Evolutionary conservation across 2,329 filamentous ascomycete species (phyloP).

Genomic region (Trichophyton mentagrophytes): DNA sequence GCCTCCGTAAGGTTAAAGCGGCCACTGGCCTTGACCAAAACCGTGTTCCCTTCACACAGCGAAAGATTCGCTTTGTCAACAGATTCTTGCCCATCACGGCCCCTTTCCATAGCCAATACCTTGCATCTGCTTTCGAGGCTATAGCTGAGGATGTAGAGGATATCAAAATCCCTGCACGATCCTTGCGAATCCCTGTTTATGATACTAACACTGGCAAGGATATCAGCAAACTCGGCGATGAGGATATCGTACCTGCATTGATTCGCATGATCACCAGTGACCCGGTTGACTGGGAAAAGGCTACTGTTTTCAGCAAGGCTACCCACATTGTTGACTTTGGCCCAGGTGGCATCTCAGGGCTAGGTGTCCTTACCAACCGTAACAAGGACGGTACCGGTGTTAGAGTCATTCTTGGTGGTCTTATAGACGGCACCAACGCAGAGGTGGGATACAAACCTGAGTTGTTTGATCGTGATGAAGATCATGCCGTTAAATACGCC

Average conservation of each 20-base stretch:
- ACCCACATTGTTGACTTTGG: constrained; percentile 96
- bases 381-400: constrained; percentile 99
- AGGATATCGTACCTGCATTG: constrained; percentile 73
- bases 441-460: constrained; percentile 98
- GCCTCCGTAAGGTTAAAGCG: constrained; percentile 91
- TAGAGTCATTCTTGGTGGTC: constrained; percentile 84
- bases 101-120: constrained; percentile 94
- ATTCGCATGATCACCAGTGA: constrained; percentile 91
- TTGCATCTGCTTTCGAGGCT: constrained; percentile 65
- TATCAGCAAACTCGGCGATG: constrained; percentile 54
- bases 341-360: constrained; percentile 88
- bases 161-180: constrained; percentile 58
- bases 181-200: constrained; percentile 72
- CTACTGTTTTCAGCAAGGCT: constrained; percentile 77
- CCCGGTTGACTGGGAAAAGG: constrained; percentile 89
- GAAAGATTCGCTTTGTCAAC: constrained; percentile 93
- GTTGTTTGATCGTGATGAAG: constrained; percentile 89
- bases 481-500: constrained; percentile 87
- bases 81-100: constrained; percentile 95
- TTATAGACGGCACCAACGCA: constrained; percentile 76
- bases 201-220: constrained; percentile 84
- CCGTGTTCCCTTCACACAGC: constrained; percentile 83
- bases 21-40: constrained; percentile 95
- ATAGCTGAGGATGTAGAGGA: constrained; percentile 81
- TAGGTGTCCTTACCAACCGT: constrained; percentile 90